Evolutionary conservation across 2,329 filamentous ascomycete species (phyloP), one percentile per base, ranked within the genome.

Genomic region (Magnaporthiopsis poae): DNA sequence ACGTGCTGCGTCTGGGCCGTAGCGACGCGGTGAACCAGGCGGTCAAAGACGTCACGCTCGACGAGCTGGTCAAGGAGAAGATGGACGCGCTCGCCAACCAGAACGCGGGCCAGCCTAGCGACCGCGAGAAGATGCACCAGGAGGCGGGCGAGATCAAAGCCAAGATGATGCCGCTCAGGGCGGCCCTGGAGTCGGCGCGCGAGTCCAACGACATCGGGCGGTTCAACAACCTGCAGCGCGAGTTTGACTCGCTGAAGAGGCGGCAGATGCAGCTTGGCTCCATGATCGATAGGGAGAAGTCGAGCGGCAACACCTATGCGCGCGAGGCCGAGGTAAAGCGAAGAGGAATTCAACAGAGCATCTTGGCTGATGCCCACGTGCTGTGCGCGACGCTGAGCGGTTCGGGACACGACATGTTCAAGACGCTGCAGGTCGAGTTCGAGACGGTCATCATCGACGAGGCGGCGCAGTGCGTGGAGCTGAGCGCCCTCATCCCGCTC

Each of bases 401-500:
- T 72, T 94, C 90, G 76, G 95, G 95, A 3, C 96, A 99, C 73
- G 95, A 99, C 71, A 96, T 98, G 88, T 96, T 99, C 80, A 92
- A 94, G 77, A 90, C 89, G 71, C 80, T 99, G 66, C 93, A 91
- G 72, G 92, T 99, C 65, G 95, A 99, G 76, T 99, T 99, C 71
- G 95, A 99, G 78, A 98, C 95, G 0, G 95, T 99, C 70, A 91
- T 99, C 71, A 97, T 99, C 69, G 95, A 99, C 73, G 95, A 99
- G 79, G 95, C 95, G 3, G 95, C 95, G 21, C 95, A 99, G 82
- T 99, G 94, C 76, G 96, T 99, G 68, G 95, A 99, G 79, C 84
- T 99, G 74, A 96, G 92, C 74, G 95, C 95, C 15, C 83, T 99
- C 62, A 99, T 99, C 71, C 95, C 95, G 2, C 84, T 99, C 67